phyloP scores from a whole-genome alignment of 192 early-diverging fungal genomes.

The Coemansia sp. region DNA sequence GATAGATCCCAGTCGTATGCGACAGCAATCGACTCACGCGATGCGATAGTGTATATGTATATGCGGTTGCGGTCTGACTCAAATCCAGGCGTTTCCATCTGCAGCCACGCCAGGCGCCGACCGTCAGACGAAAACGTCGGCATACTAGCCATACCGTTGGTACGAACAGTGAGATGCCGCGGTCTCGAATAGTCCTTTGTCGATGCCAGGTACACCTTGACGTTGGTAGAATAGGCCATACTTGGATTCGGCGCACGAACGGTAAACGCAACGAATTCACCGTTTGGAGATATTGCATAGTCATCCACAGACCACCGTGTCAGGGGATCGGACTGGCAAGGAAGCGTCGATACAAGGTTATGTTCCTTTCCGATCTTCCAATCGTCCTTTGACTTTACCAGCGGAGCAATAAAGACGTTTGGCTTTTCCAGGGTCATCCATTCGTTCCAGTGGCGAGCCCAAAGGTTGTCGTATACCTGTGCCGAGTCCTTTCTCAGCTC shows the following conservation, averaged over 20 bases:
- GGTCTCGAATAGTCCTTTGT: constrained; percentile 34
- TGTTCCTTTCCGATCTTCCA: constrained; percentile 33
- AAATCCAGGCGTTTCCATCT: constrained; percentile 69
- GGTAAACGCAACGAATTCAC: constrained; percentile 63
- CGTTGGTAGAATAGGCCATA: constrained; percentile 70
- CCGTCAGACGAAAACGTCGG: constrained; percentile 67
- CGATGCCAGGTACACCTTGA: constrained; percentile 62
- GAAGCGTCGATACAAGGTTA: constrained; percentile 29
- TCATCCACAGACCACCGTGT: constrained; percentile 56
- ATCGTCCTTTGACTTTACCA: constrained; percentile 34
- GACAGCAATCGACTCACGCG: constrained; percentile 47
- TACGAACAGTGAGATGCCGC: constrained; percentile 52
- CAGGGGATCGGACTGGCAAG: constrained; percentile 56
- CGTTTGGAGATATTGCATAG: constrained; percentile 64
- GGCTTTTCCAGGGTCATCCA: constrained; percentile 60
- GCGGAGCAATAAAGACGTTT: constrained; percentile 56
- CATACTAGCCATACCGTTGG: constrained; percentile 56
- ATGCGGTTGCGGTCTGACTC: constrained; percentile 66
- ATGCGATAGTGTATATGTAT: constrained; percentile 54
- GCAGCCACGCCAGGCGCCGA: constrained; percentile 63
- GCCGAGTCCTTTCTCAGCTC: constrained; percentile 55
- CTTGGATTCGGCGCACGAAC: constrained; percentile 57
- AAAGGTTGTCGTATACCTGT: constrained; percentile 63
- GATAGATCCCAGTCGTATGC: constrained; percentile 62
- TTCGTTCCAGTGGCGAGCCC: constrained; percentile 76